Base-by-base conservation (phyloP, 2,329 filamentous ascomycete species). In the Grosmannia huntii region DNA sequence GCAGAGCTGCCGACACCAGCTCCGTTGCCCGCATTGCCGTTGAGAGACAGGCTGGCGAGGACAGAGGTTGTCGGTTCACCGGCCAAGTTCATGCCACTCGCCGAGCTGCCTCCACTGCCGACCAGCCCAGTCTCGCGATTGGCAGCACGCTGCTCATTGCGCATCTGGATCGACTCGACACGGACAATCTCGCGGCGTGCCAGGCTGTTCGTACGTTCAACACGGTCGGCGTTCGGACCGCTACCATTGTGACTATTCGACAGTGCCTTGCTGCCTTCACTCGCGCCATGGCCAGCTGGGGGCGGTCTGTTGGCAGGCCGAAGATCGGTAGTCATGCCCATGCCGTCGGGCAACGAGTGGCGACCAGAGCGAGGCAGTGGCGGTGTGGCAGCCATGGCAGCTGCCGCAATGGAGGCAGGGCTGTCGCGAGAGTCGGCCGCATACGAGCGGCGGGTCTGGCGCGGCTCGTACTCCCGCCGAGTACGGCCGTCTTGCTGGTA, bases 171-270 rank as follows among this genome's bases (percentile, higher is more conserved):
- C 11, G 74, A 75, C 63, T 82, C 79, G 55, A 75, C 74, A 2
- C 78, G 74, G 0, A 73, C 72, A 46, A 82, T 75, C 62, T 81
- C 79, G 27, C 77, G 75, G 11, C 73, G 72, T 10, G 79, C 79
- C 10, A 80, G 69, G 27, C 67, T 68, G 61, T 75, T 75, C 19
- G 79, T 75, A 49, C 78, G 73, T 61, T 80, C 76, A 2, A 79
- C 64, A 6, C 68, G 64, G 59, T 72, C 68, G 10, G 58, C 38
- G 21, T 61, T 64, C 44, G 57, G 46, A 44, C 41, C 50, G 53
- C 19, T 56, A 16, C 48, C 50, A 25, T 53, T 49, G 38, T 12
- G 28, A 4, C 14, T 5, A 16, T 16, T 16, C 10, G 23, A n/a
- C 19, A 23, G 46, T n/a, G 25, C 10, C 21, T 21, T 21, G 14